phyloP scores from a whole-genome alignment of 306 rosid genomes.

The Argentina anserina region DNA sequence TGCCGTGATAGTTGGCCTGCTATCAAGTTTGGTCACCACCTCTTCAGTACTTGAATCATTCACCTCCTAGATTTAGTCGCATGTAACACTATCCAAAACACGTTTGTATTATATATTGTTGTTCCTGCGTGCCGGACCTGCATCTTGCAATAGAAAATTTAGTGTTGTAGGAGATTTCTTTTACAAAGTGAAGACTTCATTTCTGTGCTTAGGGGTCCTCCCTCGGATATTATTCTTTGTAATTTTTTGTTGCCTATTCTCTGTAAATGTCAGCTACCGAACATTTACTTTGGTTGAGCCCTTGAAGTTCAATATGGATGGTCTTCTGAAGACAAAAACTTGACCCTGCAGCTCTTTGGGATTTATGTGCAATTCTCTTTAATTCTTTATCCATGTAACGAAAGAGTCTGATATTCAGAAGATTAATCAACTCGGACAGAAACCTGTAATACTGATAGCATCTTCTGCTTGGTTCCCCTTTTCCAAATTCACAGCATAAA shows the following conservation, averaged over 20 bases:
- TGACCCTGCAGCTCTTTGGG: background rate
- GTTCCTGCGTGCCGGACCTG: slow-evolving; percentile 23
- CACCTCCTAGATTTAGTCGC: slow-evolving; percentile 35
- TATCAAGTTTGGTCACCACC: slow-evolving; percentile 85
- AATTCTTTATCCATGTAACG: background rate
- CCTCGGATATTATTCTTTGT: slow-evolving; percentile 26
- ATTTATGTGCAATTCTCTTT: background rate
- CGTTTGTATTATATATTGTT: slow-evolving; percentile 17
- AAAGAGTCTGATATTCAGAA: background rate
- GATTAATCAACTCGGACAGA: background rate
- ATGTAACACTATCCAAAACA: background rate
- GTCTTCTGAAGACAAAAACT: background rate
- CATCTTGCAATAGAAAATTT: slow-evolving; percentile 10
- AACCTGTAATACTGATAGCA: background rate
- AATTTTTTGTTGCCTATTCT: slow-evolving; percentile 19
- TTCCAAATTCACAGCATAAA: background rate
- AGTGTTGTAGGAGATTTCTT: slow-evolving; percentile 21
- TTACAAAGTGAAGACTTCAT: slow-evolving; percentile 21
- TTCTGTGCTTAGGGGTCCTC: slow-evolving; percentile 11
- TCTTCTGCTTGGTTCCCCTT: background rate
- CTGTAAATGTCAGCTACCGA: background rate
- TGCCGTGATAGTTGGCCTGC: slow-evolving; percentile 80
- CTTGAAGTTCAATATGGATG: background rate
- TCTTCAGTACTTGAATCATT: slow-evolving; percentile 75
- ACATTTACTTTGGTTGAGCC: background rate